A percentile compares a stretch with the other conserved stretches of the same genome.
Conservation (phyloP, 805 yeast genomes). For the Candida vartiovaarae region DNA sequence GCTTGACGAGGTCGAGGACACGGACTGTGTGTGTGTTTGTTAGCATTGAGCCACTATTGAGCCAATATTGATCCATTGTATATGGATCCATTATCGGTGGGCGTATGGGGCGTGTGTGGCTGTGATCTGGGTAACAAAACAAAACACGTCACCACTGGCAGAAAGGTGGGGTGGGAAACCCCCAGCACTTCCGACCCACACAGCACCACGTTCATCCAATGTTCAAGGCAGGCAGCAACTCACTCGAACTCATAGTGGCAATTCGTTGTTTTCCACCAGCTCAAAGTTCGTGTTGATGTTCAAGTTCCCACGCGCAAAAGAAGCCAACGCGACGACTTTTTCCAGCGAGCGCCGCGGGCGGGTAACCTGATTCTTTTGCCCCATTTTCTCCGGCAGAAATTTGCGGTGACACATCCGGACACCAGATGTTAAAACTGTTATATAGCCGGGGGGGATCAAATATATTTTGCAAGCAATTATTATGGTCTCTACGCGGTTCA, state of each 20-base stretch:
- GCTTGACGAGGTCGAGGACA: constrained; percentile 83
- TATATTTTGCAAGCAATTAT: too few species aligned
- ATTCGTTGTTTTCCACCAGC: background rate
- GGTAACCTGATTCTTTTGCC: too few species aligned
- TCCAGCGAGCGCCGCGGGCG: too few species aligned
- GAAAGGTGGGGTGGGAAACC: background rate
- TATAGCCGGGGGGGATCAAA: too few species aligned
- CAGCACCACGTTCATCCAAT: constrained; percentile 1
- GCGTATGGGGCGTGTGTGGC: background rate
- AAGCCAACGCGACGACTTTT: constrained; percentile 13
- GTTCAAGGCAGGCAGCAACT: constrained; percentile 3
- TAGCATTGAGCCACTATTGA: background rate
- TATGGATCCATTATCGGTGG: too few species aligned
- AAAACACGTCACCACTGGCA: background rate
- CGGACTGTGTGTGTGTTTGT: constrained; percentile 31
- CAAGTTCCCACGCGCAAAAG: background rate
- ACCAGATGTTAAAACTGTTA: too few species aligned
- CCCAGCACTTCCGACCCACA: background rate
- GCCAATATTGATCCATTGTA: background rate
- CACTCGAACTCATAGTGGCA: constrained; percentile 5
- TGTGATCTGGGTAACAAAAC: background rate
- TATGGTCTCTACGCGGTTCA: too few species aligned
- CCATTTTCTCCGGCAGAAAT: too few species aligned
- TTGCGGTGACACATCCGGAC: too few species aligned
- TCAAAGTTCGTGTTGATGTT: background rate